Evolutionary conservation across 305 asterid genomes (phyloP), one percentile per base, ranked within the genome.

Genomic region (Andrographis paniculata): DNA sequence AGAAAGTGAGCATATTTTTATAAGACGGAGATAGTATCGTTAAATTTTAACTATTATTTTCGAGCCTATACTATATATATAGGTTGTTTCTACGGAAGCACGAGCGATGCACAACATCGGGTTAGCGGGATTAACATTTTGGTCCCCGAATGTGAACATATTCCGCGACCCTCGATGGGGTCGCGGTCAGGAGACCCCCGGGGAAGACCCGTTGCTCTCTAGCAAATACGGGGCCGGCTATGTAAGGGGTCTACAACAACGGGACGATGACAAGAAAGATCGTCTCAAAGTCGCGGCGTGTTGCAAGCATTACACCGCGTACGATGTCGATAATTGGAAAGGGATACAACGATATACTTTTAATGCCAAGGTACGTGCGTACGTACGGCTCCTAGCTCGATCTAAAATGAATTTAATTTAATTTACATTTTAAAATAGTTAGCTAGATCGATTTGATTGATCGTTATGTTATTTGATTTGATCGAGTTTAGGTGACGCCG

Each of bases 91-190:
- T 0, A 87, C 95, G 0, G 99, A 91, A 56, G 99, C 93, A 14
- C 74, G 99, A 52, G 96, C 99, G 56, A 87, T 91, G 99, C 56
- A 86, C 80, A 91, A 91, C 23, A 95, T 78, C 9, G 99, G 99
- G 35, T 58, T 71, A 56, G 78, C 96, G 13, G 99, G 99, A 38
- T 60, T 91, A 65, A 91, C 99, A 3, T 91, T 51, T 64, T 91
- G 99, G 99, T 86, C 96, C 5, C 99, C 99, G 0, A 91, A 87
- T 16, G 51, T 91, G 37, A 91, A 91, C 66, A 77, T 91, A 17
- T 83, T 83, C 43, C 87, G 99, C 0, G 99, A 91, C 42, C 99
- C 99, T 6, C 68, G 99, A 53, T 91, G 99, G 99, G 99, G 96
- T 10, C 62, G 99, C 44, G 99, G 94, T n/a, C n/a, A n/a, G n/a